These are phyloP conservation scores for Orbilia blumenaviensis DNA, from an alignment of 2,329 filamentous ascomycete species.

Conservation along the genomic window DNA sequence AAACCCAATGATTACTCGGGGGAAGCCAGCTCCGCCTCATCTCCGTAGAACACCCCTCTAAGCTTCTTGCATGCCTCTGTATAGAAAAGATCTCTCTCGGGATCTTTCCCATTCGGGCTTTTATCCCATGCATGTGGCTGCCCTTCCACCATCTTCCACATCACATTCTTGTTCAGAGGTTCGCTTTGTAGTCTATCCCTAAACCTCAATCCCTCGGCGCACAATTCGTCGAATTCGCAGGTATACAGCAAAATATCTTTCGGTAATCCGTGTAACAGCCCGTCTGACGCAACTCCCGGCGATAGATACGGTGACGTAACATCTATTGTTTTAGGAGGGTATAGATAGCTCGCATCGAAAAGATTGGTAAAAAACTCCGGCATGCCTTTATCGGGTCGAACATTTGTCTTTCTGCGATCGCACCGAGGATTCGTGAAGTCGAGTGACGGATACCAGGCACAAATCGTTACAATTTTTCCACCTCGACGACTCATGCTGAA, in stretches of 20 bases:
- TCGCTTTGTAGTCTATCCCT: conserved; percentile 66
- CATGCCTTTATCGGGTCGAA: conserved; percentile 69
- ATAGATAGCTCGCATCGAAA: conserved; percentile 72
- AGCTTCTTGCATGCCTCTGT: conserved; percentile 66
- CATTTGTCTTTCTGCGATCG: conserved; percentile 67
- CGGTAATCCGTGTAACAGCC: conserved; percentile 65
- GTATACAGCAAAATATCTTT: conserved; percentile 69
- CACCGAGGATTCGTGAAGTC: conserved; percentile 70
- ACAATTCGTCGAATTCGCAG: conserved; percentile 74
- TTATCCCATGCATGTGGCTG: conserved; percentile 75
- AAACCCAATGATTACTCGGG: conserved; percentile 55
- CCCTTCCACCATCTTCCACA: conserved; percentile 68
- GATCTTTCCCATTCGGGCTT: conserved; percentile 68
- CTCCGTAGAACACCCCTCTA: conserved; percentile 62
- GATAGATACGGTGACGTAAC: conserved; percentile 68
- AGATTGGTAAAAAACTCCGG: conserved; percentile 69
- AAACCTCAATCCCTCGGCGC: conserved; percentile 70
- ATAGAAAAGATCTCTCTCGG: conserved; percentile 67
- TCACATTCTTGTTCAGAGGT: conserved; percentile 67
- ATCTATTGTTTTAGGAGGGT: conserved; percentile 63
- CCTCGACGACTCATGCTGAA: conserved; percentile 47
- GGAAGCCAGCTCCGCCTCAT: conserved; percentile 55
- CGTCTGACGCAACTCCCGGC: conserved; percentile 68
- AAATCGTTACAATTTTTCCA: conserved; percentile 65
- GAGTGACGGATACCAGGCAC: conserved; percentile 71